These are phyloP conservation scores for Cenchrus fungigraminus DNA, from an alignment of 176 grass and related monocot species.

Conservation along the genomic window DNA sequence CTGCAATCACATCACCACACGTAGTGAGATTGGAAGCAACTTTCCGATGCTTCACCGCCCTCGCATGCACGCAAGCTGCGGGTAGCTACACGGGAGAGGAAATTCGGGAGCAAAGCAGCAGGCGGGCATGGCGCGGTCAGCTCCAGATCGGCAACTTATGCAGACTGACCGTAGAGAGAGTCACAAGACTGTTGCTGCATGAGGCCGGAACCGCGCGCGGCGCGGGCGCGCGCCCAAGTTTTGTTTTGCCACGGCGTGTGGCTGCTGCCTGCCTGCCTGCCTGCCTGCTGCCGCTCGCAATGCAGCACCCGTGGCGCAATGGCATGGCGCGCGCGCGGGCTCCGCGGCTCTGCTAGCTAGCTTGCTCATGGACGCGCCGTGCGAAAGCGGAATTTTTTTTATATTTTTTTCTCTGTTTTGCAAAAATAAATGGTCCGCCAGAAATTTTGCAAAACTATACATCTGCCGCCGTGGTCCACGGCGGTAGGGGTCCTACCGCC, in stretches of 20 bases:
- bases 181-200: slow-evolving; percentile 2
- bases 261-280: neutral
- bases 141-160: neutral
- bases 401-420: too few relatives aligned
- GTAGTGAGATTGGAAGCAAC: neutral
- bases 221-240: neutral
- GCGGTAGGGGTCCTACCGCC: too few relatives aligned
- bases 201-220: too few relatives aligned
- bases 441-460: too few relatives aligned
- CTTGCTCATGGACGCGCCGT: too few relatives aligned
- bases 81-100: neutral
- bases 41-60: neutral
- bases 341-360: too few relatives aligned
- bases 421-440: too few relatives aligned
- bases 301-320: neutral
- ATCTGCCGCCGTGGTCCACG: too few relatives aligned
- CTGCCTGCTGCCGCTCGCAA: too few relatives aligned
- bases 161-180: neutral
- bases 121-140: neutral
- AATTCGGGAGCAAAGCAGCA: neutral
- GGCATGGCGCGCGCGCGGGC: neutral
- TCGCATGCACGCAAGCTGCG: neutral
- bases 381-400: neutral
- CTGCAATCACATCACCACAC: neutral
- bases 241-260: neutral